A percentile compares a stretch with the other conserved stretches of the same genome.
These are phyloP conservation scores for Picea engelmannii DNA, from an alignment of 83 land plant genomes.

Conservation along the genomic window DNA sequence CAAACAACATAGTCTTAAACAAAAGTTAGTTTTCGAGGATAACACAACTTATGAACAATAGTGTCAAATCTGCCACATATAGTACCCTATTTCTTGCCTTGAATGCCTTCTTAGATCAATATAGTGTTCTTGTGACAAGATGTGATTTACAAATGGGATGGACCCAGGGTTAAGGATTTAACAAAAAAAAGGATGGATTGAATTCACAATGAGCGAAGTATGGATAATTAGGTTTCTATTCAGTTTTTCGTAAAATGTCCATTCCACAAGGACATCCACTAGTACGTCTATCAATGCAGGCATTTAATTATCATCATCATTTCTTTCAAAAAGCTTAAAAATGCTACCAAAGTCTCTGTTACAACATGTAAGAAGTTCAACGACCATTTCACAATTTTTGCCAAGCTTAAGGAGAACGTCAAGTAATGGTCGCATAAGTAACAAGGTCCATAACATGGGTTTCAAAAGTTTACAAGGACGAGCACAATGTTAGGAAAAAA, in stretches of 20 bases:
- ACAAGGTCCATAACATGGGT: no score
- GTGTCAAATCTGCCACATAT: slow-evolving; percentile 68
- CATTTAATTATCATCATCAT: no score
- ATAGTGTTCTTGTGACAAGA: slow-evolving; percentile 65
- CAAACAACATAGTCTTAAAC: slow-evolving; percentile 58
- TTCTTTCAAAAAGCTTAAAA: no score
- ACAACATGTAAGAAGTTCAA: no score
- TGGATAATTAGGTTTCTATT: slow-evolving; percentile 10
- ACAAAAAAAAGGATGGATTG: slow-evolving; percentile 66
- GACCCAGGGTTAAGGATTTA: slow-evolving; percentile 69
- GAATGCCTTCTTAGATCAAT: slow-evolving; percentile 76
- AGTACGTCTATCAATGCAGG: no score
- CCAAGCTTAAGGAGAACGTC: no score
- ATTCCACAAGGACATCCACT: neutral
- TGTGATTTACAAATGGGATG: slow-evolving; percentile 91
- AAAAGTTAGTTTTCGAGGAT: slow-evolving; percentile 79
- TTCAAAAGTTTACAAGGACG: no score
- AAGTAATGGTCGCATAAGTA: no score
- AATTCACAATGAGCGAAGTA: slow-evolving; percentile 81
- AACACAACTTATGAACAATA: slow-evolving; percentile 65
- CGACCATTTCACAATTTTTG: no score
- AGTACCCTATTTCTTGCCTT: slow-evolving; percentile 87
- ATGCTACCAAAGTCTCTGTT: no score
- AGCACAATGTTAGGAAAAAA: no score
- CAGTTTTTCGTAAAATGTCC: slow-evolving; percentile 30